These are phyloP conservation scores for Jacaranda mimosifolia DNA, from an alignment of 257 asterid species.

Conservation along the genomic window DNA sequence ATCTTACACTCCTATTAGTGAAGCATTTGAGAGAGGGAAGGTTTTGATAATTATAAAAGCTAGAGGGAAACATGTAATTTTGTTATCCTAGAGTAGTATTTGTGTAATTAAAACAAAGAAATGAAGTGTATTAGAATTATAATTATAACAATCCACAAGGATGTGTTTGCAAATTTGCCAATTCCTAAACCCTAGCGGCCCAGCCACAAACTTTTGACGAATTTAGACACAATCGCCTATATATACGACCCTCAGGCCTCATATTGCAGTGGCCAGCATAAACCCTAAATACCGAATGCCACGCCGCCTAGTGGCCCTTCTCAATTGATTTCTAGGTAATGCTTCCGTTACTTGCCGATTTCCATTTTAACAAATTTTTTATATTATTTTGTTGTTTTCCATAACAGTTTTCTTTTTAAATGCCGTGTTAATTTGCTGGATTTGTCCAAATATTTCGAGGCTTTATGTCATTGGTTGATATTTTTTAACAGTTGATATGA, in stretches of 20 bases:
- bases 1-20: too few relatives aligned
- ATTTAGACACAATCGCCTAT: neutral
- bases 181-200: slow-evolving; percentile 38
- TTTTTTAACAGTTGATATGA: neutral
- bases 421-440: neutral
- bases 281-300: slow-evolving; percentile 28
- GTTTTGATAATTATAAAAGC: too few relatives aligned
- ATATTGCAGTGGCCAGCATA: neutral
- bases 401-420: neutral
- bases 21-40: too few relatives aligned
- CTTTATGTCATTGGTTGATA: neutral
- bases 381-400: neutral
- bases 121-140: neutral
- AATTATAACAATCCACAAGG: slow-evolving; percentile 6
- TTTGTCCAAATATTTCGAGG: neutral
- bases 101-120: too few relatives aligned
- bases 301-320: neutral
- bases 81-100: too few relatives aligned
- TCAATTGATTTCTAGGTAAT: slow-evolving; percentile 4
- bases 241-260: neutral
- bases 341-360: neutral
- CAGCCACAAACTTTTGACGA: neutral
- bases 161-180: slow-evolving; percentile 23
- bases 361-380: neutral
- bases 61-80: too few relatives aligned